A percentile compares a stretch with the other conserved stretches of the same genome.
These are phyloP conservation scores for Lecanicillium sp. DNA, from an alignment of 2,329 filamentous ascomycete genomes.

Conservation along the genomic window DNA sequence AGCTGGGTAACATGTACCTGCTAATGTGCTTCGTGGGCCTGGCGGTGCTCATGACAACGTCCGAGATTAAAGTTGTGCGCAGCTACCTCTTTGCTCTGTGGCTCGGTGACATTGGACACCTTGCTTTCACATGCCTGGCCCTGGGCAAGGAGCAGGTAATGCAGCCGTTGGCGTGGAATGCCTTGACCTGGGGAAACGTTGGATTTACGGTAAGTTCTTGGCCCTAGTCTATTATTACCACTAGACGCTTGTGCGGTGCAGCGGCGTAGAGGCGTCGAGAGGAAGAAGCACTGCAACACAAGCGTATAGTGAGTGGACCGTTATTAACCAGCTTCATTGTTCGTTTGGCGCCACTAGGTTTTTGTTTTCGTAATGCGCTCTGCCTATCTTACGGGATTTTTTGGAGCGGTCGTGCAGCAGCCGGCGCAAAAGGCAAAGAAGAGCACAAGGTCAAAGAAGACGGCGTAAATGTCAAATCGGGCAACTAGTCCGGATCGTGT, in stretches of 20 bases:
- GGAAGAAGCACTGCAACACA: neutral
- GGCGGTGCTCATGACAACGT: conserved; percentile 55
- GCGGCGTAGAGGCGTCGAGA: neutral
- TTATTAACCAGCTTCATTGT: no score
- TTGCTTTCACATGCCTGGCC: conserved; percentile 51
- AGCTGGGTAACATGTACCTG: conserved; percentile 64
- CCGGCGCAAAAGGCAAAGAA: conserved; percentile 7
- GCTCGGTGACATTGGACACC: conserved; percentile 60
- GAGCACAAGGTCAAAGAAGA: conserved; percentile 14
- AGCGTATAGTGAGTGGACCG: no score
- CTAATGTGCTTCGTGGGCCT: conserved; percentile 58
- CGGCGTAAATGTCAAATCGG: conserved; percentile 12
- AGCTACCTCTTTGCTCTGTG: conserved; percentile 60
- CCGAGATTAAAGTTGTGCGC: conserved; percentile 56
- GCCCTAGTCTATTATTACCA: neutral
- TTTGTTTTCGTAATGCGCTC: conserved; percentile 50
- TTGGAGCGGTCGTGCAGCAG: conserved; percentile 39
- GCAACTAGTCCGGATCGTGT: conserved; percentile 6
- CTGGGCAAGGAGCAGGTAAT: conserved; percentile 48
- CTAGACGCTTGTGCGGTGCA: neutral
- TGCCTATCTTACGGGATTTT: conserved; percentile 50
- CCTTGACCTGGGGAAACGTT: conserved; percentile 67
- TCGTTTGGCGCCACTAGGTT: conserved; percentile 21
- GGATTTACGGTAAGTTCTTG: conserved; percentile 48
- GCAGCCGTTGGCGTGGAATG: conserved; percentile 55